Conservation (phyloP, 1,139 yeast genomes). For the Pneumocystis oryctolagi region DNA sequence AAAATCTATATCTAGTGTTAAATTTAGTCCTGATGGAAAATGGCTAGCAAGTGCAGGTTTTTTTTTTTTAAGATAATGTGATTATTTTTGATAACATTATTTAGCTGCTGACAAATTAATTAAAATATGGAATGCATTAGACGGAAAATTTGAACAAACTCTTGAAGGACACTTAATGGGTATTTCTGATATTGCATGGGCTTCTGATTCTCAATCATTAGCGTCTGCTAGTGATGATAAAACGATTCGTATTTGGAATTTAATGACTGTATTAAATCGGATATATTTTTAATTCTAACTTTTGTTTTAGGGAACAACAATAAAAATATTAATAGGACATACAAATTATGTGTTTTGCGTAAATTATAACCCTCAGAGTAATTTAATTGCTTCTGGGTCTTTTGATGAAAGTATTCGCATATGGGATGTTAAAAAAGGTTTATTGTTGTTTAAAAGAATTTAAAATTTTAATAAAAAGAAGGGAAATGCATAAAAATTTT, state of each 20-base stretch:
- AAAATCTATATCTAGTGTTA: constrained; percentile 32
- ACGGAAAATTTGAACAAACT: constrained; percentile 26
- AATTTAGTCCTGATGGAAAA: constrained; percentile 52
- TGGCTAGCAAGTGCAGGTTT: constrained; percentile 37
- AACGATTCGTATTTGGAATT: constrained; percentile 62
- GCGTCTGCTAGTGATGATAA: constrained; percentile 84
- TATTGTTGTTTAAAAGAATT: background rate
- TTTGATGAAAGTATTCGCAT: constrained; percentile 60
- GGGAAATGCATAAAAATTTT: constrained; percentile 63
- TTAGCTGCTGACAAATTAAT: constrained; percentile 32
- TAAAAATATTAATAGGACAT: constrained; percentile 59
- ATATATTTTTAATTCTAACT: background rate
- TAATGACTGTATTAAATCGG: constrained; percentile 21
- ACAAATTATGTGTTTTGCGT: constrained; percentile 70
- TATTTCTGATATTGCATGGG: constrained; percentile 55
- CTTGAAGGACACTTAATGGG: constrained; percentile 54
- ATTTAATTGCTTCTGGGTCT: constrained; percentile 64
- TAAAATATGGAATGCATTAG: constrained; percentile 29
- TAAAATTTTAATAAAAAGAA: background rate
- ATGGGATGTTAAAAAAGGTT: constrained; percentile 58
- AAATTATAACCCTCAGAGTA: constrained; percentile 61
- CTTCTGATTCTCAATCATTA: constrained; percentile 56
- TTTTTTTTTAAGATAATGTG: constrained; percentile 21
- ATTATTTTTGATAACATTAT: background rate
- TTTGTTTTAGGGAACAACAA: constrained; percentile 31